phyloP scores from a whole-genome alignment of 1,139 yeast species.

The Scheffersomyces stambukii region DNA sequence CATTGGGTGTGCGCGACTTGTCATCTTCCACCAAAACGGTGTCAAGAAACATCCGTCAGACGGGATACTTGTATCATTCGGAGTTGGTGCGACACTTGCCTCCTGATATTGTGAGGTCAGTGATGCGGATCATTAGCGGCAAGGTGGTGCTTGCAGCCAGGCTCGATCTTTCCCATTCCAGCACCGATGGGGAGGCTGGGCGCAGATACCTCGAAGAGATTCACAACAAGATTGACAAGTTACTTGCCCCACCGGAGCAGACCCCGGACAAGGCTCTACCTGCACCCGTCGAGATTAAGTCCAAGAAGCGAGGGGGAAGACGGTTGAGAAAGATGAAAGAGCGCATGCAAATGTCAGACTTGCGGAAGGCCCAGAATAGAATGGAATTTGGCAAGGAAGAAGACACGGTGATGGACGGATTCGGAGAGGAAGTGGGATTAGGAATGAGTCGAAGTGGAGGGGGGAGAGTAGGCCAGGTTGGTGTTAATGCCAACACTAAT shows the following conservation, averaged over 20 bases:
- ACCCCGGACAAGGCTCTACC: conserved; percentile 74
- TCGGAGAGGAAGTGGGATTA: conserved; percentile 78
- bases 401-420: conserved; percentile 55
- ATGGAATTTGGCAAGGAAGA: conserved; percentile 79
- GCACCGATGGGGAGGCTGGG: conserved; percentile 56
- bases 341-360: conserved; percentile 74
- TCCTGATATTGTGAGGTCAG: conserved; percentile 58
- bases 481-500: conserved; percentile 36
- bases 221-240: conserved; percentile 58
- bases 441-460: conserved; percentile 58
- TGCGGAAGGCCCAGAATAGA: conserved; percentile 79
- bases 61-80: conserved; percentile 59
- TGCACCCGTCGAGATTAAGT: conserved; percentile 70
- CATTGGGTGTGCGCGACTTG: conserved; percentile 65
- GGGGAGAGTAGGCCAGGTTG: conserved; percentile 29
- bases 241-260: conserved; percentile 74
- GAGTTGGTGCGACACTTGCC: conserved; percentile 55
- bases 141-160: conserved; percentile 83
- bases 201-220: conserved; percentile 56
- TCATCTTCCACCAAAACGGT: conserved; percentile 27
- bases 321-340: conserved; percentile 77
- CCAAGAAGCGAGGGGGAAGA: conserved; percentile 85
- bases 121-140: conserved; percentile 75
- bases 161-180: conserved; percentile 53
- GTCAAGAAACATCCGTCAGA: conserved; percentile 45